phyloP scores from a whole-genome alignment of 345 rosid species.

The Moricandia arvensis region DNA sequence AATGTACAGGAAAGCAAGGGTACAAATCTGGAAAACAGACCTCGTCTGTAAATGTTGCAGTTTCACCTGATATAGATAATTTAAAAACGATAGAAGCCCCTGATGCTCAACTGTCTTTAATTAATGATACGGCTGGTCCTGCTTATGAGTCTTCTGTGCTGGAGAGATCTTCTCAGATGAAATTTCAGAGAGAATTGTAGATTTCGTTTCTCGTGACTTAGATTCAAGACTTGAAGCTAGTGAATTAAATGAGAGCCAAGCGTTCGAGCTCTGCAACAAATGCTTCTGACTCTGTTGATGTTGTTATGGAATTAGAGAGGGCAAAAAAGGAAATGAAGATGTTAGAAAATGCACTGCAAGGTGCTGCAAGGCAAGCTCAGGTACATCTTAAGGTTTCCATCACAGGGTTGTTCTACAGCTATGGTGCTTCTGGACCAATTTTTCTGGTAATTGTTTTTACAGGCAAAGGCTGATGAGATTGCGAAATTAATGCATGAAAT shows the following conservation, averaged over 20 bases:
- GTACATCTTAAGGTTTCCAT: slow-evolving; percentile 44
- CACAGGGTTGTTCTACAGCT: slow-evolving; percentile 14
- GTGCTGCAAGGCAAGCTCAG: slow-evolving; percentile 99
- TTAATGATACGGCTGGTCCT: slow-evolving; percentile 40
- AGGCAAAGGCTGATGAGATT: slow-evolving; percentile 99
- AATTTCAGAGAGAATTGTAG: slow-evolving; percentile 45
- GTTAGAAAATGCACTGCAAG: slow-evolving; percentile 95
- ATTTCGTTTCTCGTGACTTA: slow-evolving; percentile 45
- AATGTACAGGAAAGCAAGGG: slow-evolving; percentile 39
- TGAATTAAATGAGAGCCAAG: slow-evolving; percentile 39
- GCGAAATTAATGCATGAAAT: slow-evolving; percentile 93
- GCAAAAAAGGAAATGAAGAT: slow-evolving; percentile 82
- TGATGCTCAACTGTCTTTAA: slow-evolving; percentile 31
- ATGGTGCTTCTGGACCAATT: slow-evolving; percentile 21
- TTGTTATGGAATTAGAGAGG: slow-evolving; percentile 64
- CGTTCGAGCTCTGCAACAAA: slow-evolving; percentile 42
- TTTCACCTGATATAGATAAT: slow-evolving; percentile 36
- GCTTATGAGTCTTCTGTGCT: slow-evolving; percentile 41
- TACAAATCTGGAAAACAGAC: slow-evolving; percentile 42
- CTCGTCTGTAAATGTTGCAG: slow-evolving; percentile 43
- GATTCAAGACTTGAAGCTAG: slow-evolving; percentile 43
- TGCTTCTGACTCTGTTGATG: slow-evolving; percentile 44
- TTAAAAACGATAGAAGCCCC: slow-evolving; percentile 40
- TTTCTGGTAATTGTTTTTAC: slow-evolving; percentile 29
- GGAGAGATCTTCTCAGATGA: slow-evolving; percentile 45